Conservation (phyloP, 768 basidiomycete species). For the Trametes cinnabarina region DNA sequence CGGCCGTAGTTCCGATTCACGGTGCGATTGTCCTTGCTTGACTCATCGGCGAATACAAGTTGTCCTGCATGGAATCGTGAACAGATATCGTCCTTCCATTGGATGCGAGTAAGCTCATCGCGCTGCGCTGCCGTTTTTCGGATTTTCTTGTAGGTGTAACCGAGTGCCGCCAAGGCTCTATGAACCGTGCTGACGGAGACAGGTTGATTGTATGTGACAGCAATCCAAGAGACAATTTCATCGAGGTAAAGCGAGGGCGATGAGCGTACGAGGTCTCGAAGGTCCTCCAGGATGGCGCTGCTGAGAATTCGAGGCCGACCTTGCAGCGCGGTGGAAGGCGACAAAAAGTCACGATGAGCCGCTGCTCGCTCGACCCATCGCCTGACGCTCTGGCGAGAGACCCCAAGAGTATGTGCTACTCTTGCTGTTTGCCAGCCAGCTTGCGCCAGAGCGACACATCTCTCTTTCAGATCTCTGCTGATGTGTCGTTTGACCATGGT, state of each 20-base stretch:
- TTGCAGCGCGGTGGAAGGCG: no score
- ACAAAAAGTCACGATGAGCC: no score
- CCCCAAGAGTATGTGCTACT: no score
- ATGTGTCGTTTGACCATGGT: no score
- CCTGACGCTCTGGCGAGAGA: no score
- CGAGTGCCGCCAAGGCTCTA: not conserved
- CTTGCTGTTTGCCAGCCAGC: no score
- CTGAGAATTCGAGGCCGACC: no score
- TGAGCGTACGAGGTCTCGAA: no score
- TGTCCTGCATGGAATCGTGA: constrained; percentile 8
- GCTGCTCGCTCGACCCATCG: no score
- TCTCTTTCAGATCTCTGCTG: no score
- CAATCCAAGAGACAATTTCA: not conserved
- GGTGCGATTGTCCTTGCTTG: constrained; percentile 32
- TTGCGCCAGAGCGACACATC: no score
- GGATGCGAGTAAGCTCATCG: constrained; percentile 1
- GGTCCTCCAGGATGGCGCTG: no score
- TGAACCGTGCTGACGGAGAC: not conserved
- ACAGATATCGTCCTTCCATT: constrained; percentile 13
- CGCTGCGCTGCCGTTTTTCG: constrained; percentile 16
- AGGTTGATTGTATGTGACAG: not conserved
- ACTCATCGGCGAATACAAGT: constrained; percentile 31
- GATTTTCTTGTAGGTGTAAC: constrained; percentile 26
- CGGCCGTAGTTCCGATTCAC: constrained; percentile 28
- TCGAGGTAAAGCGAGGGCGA: not conserved